A percentile compares a stretch with the other conserved stretches of the same genome.
Conservation (phyloP, 2,329 filamentous ascomycete species). For the Aspergillus ruber region DNA sequence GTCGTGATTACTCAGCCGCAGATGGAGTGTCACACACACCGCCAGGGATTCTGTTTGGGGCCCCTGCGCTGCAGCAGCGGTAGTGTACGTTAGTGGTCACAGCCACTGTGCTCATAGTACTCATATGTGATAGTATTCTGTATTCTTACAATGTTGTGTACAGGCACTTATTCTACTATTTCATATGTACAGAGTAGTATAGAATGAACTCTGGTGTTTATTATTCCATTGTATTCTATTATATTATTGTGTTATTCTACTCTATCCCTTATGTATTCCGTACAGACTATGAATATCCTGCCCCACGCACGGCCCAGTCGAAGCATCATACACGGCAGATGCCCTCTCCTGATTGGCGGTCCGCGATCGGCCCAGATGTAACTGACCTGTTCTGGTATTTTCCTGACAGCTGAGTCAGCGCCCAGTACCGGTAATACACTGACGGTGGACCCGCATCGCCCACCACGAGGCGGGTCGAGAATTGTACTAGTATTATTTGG, state of each 20-base stretch:
- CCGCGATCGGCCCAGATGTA: not conserved
- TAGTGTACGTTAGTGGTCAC: not conserved
- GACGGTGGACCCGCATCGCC: no score
- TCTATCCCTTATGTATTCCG: not conserved
- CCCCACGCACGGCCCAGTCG: not conserved
- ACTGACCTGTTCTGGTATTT: slow-evolving; percentile 2
- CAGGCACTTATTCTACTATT: no score
- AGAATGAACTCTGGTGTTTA: no score
- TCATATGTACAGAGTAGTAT: no score
- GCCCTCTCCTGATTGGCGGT: not conserved
- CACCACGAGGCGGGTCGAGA: no score
- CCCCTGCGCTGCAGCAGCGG: not conserved
- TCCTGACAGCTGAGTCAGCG: no score
- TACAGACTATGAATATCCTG: not conserved
- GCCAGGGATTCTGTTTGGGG: not conserved
- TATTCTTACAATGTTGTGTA: no score
- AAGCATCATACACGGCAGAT: not conserved
- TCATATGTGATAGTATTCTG: no score
- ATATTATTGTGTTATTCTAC: not conserved
- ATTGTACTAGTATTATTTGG: slow-evolving; percentile 4
- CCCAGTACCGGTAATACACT: no score
- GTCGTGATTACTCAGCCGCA: no score
- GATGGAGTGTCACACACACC: not conserved
- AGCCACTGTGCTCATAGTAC: no score
- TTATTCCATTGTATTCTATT: no score